phyloP scores from a whole-genome alignment of 2,329 filamentous ascomycete species.

The Cadophora gregata region DNA sequence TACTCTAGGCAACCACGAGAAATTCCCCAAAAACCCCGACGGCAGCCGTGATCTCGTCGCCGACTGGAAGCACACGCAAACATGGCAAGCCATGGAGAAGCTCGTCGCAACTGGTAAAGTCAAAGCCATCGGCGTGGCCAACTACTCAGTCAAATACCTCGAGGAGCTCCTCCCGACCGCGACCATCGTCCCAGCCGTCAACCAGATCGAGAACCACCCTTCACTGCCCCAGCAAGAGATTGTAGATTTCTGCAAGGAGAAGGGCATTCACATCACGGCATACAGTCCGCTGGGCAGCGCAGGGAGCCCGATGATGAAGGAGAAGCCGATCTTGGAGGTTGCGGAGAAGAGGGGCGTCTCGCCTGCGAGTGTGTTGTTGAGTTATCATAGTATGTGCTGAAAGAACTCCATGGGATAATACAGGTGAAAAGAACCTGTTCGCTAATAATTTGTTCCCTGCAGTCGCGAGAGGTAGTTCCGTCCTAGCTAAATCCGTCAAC shows the following conservation, averaged over 20 bases:
- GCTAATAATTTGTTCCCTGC: too few species aligned
- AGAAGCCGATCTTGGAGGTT: conserved; percentile 64
- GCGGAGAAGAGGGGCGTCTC: conserved; percentile 67
- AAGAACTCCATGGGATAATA: too few species aligned
- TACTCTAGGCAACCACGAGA: conserved; percentile 66
- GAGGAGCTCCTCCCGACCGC: conserved; percentile 48
- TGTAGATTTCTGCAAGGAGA: conserved; percentile 55
- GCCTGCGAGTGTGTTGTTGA: conserved; percentile 69
- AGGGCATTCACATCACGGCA: conserved; percentile 58
- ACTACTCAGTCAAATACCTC: conserved; percentile 46
- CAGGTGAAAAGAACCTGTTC: too few species aligned
- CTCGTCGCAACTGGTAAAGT: conserved; percentile 65
- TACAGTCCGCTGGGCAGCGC: conserved; percentile 53
- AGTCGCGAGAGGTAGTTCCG: conserved; percentile 73
- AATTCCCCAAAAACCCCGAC: conserved; percentile 76
- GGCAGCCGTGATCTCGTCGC: conserved; percentile 75
- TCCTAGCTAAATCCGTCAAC: conserved; percentile 76
- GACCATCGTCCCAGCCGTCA: conserved; percentile 57
- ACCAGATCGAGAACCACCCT: conserved; percentile 67
- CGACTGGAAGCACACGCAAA: conserved; percentile 73
- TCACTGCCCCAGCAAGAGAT: conserved; percentile 60
- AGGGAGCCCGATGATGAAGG: conserved; percentile 57
- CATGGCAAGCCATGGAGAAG: conserved; percentile 79
- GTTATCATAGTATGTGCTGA: conserved; percentile 70
- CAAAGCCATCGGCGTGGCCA: conserved; percentile 53